Base-by-base conservation (phyloP, 2,329 filamentous ascomycete genomes). In the Leptosphaerulina australis region DNA sequence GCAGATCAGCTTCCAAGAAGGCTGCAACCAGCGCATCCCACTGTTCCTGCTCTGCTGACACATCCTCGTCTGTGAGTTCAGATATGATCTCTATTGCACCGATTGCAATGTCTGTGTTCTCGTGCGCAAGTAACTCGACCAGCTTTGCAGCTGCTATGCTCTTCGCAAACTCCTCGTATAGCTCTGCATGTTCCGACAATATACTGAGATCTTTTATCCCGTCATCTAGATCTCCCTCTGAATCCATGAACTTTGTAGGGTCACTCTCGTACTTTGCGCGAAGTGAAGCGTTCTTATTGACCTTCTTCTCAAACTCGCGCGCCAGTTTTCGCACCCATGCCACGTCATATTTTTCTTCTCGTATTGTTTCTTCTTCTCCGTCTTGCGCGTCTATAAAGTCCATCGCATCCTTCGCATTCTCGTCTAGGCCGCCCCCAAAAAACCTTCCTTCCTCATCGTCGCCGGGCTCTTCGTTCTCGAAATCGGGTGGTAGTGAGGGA, bases 91-190 rank as follows among this genome's bases (percentile, higher is more conserved):
- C 89, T 39, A 96, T 86, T 0, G 88, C 90, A 56, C 88, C 90
- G 63, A 97, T 96, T 9, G 94, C 91, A 58, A 99, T 95, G 67
- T 99, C 94, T 0, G 92, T 93, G 70, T 99, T 99, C 64, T 99
- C 94, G 70, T 99, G 94, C 12, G 93, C 88, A 38, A 99, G 77
- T 43, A 99, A 75, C 2, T 87, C 84, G 1, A 96, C 90, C 40
- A 99, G 74, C 45, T 87, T 92, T 4, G 76, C 83, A 0, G 86
- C 84, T 51, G 85, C 88, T 15, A 89, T 88, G 41, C 91, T 78
- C 59, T 85, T 86, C 24, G 88, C 86, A 65, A 96, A 91, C 54
- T 95, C 90, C 10, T 78, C 77, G 71, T 94, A 97, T 15, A 96
- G 80, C 53, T 89, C 87, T 3, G 92, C 82, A 68, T 97, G 90